Evolutionary conservation across 164 flowering plant genomes (phyloP), one percentile per base, ranked within the genome.

Genomic region (Berberis thunbergii): DNA sequence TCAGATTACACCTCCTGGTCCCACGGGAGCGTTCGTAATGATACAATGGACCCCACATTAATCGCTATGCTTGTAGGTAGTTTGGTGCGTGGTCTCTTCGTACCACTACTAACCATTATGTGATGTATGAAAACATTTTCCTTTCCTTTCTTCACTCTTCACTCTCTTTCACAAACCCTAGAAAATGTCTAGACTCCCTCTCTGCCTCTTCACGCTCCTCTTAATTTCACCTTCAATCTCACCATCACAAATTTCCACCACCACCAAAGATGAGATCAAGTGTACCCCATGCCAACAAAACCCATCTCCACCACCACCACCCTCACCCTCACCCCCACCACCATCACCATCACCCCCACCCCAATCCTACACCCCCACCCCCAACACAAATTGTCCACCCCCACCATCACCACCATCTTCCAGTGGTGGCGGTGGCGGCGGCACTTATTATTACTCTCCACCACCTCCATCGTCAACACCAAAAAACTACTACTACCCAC

Each of bases 401-500:
- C 66, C 50, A 10, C 72, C 59, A 4, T 57, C 80, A 11, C 71
- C 82, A 1, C 75, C 86, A 2, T 38, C 66, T 75, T 4, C 63
- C 64, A 0, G 26, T 26, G 26, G 26, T 26, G 26, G 26, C 0
- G 26, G 26, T 26, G 26, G 26, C 26, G 26, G 26, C 26, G 0
- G 64, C 73, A 6, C 67, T 70, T 26, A 39, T 0, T 72, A 84
- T 0, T 69, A 75, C 1, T 57, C 75, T 3, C 65, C 82, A 8
- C 76, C 67, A 43, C 84, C 74, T 1, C 77, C 64, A 8, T 6
- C 67, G 8, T 65, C 73, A 3, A 74, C 78, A 0, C 67, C 80
- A 4, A 67, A 65, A 48, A 26, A 60, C 26, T 52, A 66, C 67
- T 73, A 74, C 67, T 72, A 74, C 70, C 73, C 79, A 6, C 79